phyloP scores from a whole-genome alignment of 116 monocot genomes.

The Phalaenopsis hybrid region DNA sequence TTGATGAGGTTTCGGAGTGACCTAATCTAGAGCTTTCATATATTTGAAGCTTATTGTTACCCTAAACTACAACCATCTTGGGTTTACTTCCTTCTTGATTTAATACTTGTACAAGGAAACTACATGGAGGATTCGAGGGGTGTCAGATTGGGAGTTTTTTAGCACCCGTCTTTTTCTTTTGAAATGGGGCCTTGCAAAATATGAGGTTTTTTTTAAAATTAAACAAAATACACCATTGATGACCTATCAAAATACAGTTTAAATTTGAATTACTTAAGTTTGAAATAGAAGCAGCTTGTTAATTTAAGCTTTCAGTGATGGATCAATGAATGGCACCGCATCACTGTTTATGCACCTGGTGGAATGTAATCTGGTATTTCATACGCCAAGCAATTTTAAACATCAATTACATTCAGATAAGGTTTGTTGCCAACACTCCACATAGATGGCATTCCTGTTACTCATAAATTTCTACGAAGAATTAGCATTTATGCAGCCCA shows the following conservation, averaged over 20 bases:
- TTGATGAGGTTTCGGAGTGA: background rate
- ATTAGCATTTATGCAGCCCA: background rate
- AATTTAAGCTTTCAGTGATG: too few species aligned
- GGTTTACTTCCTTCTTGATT: background rate
- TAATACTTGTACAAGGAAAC: background rate
- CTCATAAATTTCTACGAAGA: background rate
- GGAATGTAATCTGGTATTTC: background rate
- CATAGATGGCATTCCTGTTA: background rate
- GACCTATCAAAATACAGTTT: background rate
- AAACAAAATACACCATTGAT: too few species aligned
- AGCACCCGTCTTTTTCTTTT: background rate
- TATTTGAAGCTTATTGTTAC: background rate
- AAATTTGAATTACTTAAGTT: background rate
- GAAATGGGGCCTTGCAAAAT: background rate
- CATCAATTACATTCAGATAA: too few species aligned
- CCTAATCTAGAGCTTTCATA: background rate
- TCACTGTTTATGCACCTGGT: background rate
- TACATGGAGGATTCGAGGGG: background rate
- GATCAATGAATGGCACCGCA: background rate
- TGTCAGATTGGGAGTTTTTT: background rate
- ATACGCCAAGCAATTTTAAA: background rate
- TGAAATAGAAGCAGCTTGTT: background rate
- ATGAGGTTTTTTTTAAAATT: background rate
- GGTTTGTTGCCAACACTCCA: too few species aligned
- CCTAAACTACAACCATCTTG: background rate